Percentiles rank a stretch among this genome's conserved stretches.
These are phyloP conservation scores for Hyaloscypha bicolor DNA, from an alignment of 495 filamentous ascomycete species.

Conservation along the genomic window DNA sequence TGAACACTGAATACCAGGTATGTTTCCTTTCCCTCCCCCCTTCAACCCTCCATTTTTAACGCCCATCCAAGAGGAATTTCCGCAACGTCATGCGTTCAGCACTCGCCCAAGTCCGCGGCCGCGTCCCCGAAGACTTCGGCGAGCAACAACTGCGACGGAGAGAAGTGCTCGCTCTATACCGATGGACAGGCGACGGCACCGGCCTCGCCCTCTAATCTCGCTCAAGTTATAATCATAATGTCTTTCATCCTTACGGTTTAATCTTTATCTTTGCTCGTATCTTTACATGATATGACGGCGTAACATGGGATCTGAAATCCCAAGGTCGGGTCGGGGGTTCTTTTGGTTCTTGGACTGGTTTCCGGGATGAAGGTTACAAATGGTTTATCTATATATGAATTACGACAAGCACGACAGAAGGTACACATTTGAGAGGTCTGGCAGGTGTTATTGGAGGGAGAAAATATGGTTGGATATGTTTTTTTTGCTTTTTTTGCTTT, in stretches of 20 bases:
- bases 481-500: neutral
- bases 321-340: neutral
- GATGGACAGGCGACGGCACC: slow-evolving; percentile 74
- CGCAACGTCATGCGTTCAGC: slow-evolving; percentile 79
- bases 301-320: neutral
- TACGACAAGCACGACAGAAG: neutral
- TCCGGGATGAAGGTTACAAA: neutral
- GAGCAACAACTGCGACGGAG: slow-evolving; percentile 69
- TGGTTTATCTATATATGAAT: slow-evolving; percentile 1
- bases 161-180: slow-evolving; percentile 71
- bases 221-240: neutral
- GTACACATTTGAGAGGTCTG: neutral
- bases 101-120: slow-evolving; percentile 69
- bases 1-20: slow-evolving; percentile 64
- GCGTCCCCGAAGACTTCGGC: slow-evolving; percentile 66
- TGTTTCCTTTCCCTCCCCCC: slow-evolving; percentile 6
- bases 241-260: neutral
- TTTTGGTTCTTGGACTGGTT: neutral
- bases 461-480: neutral
- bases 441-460: neutral
- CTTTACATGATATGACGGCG: neutral
- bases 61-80: slow-evolving; percentile 62
- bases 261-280: neutral
- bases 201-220: slow-evolving; percentile 60
- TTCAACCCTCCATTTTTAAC: slow-evolving; percentile 6